Evolutionary conservation across 2,329 filamentous ascomycete genomes (phyloP).

Genomic region (Neocucurbitaria cava): DNA sequence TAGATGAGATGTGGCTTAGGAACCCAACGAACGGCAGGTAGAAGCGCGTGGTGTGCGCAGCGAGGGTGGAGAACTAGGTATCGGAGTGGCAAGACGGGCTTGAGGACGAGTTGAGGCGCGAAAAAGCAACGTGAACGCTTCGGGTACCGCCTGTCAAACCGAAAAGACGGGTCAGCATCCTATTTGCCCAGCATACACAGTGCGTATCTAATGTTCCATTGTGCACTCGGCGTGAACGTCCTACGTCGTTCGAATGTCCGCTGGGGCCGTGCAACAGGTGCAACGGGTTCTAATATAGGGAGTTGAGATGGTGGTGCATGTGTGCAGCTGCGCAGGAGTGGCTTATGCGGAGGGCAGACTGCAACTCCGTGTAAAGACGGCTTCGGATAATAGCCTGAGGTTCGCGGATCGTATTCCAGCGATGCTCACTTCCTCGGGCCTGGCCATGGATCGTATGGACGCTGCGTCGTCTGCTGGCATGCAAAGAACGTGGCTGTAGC

Average conservation of each 20-base stretch:
- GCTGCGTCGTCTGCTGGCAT: not conserved
- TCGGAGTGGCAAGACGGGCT: constrained; percentile 1
- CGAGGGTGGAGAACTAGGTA: not conserved
- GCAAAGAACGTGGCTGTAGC: not conserved
- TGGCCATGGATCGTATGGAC: not conserved
- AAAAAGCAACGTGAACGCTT: constrained; percentile 12
- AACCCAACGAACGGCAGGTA: not conserved
- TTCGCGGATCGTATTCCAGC: not conserved
- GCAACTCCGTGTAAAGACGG: not conserved
- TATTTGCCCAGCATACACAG: constrained; percentile 17
- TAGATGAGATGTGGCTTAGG: not conserved
- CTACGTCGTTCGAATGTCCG: constrained; percentile 3
- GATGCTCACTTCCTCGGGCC: not conserved
- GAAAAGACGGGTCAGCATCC: constrained; percentile 19
- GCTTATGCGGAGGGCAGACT: not conserved
- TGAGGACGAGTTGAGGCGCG: not conserved
- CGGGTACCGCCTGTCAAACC: constrained; percentile 17
- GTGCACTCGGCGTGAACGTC: constrained; percentile 6
- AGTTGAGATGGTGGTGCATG: not conserved
- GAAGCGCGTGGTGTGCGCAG: not conserved
- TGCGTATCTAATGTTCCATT: not conserved
- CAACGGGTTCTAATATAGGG: constrained; percentile 2
- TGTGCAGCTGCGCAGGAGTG: constrained; percentile 1
- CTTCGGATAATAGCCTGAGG: not conserved
- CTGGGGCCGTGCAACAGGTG: not conserved